phyloP scores from a whole-genome alignment of 2,329 filamentous ascomycete genomes.

The Saccharata proteae region DNA sequence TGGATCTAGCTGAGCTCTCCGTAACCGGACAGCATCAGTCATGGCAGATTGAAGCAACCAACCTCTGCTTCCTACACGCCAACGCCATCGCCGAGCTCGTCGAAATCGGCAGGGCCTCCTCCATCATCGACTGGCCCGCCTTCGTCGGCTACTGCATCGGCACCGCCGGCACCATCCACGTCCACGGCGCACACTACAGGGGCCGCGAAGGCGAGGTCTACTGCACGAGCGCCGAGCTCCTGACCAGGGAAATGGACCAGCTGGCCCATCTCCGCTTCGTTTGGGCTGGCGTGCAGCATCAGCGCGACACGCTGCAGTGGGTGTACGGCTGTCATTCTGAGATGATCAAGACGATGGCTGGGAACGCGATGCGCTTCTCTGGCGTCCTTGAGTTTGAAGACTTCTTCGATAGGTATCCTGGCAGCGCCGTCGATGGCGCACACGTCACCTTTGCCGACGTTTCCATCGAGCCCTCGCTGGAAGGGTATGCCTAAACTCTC shows the following conservation, averaged over 20 bases:
- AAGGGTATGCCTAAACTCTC: slow-evolving; percentile 37
- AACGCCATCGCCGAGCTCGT: slow-evolving; percentile 73
- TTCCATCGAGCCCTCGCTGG: slow-evolving; percentile 46
- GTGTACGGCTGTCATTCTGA: slow-evolving; percentile 71
- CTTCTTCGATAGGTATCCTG: slow-evolving; percentile 74
- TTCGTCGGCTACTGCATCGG: slow-evolving; percentile 81
- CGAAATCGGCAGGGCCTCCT: slow-evolving; percentile 62
- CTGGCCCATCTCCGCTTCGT: slow-evolving; percentile 60
- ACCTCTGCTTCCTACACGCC: slow-evolving; percentile 74
- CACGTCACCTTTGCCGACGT: slow-evolving; percentile 62
- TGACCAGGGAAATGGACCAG: slow-evolving; percentile 69
- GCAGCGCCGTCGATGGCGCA: slow-evolving; percentile 58
- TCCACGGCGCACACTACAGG: slow-evolving; percentile 73
- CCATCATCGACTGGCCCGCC: slow-evolving; percentile 70
- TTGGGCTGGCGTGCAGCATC: slow-evolving; percentile 70
- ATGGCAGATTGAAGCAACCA: slow-evolving; percentile 86
- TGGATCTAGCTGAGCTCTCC: slow-evolving; percentile 69
- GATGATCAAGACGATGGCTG: slow-evolving; percentile 60
- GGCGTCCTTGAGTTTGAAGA: slow-evolving; percentile 77
- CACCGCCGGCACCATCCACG: slow-evolving; percentile 77
- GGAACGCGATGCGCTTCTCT: slow-evolving; percentile 59
- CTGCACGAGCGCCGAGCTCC: slow-evolving; percentile 55
- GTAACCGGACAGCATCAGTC: slow-evolving; percentile 76
- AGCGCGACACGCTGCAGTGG: slow-evolving; percentile 63
- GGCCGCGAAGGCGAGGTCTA: slow-evolving; percentile 49